Evolutionary conservation across 306 rosid genomes (phyloP), one percentile per base, ranked within the genome.

Genomic region (Rosa chinensis): DNA sequence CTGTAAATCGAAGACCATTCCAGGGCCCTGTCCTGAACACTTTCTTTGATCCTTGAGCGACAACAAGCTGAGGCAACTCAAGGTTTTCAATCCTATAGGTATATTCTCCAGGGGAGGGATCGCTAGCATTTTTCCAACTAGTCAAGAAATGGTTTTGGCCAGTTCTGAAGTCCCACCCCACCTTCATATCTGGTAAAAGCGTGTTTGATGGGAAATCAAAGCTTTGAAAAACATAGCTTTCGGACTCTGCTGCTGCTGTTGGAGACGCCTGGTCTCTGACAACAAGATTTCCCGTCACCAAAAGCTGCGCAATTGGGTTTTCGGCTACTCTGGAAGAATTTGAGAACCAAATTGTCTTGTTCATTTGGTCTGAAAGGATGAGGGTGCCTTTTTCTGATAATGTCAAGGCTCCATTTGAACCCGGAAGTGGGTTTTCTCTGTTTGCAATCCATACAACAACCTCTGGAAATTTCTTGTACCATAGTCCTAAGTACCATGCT

Each of bases 241-340:
- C 75, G 37, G 73, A 44, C 35, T 70, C 49, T 47, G 44, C 58
- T 10, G 66, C 73, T 1, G 40, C 48, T 0, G 32, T 79, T 17
- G 16, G 6, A 52, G 21, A 20, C 21, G 28, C 64, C 68, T 28
- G 68, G n/a, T 84, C 78, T 81, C 72, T 73, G 1, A 89, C 56
- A 8, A 89, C 87, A 35, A 88, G 80, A 70, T 84, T 87, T 10
- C 87, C 87, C 0, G 80, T 11, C 40, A 82, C 86, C 42, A 89
- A 39, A 13, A 89, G 85, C 68, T 25, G 70, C 0, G 83, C 75
- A 59, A 82, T 80, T 3, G 84, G 80, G 45, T 58, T 82, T 39
- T 37, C 40, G 10, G 69, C 64, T 2, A 17, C 18, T 53, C 28
- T 80, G 6, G 43, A 2, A 56, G 76, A 3, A 56, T 23, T 84